Evolutionary conservation across 371 early-diverging fungal genomes (phyloP).

Genomic region (Mortierella sp.): DNA sequence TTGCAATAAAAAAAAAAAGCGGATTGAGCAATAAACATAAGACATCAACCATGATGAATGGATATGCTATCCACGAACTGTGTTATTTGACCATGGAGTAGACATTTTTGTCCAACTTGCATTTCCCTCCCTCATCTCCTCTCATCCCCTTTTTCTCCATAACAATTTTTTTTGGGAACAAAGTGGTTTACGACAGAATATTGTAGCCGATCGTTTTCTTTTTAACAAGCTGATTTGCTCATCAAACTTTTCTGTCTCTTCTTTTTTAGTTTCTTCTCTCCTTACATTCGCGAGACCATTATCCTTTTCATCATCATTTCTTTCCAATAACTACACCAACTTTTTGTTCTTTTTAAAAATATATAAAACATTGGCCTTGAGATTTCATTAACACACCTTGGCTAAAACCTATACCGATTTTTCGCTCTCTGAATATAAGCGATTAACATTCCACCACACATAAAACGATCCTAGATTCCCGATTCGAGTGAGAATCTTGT

Average conservation of each 20-base stretch:
- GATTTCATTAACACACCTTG: neutral
- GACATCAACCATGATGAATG: neutral
- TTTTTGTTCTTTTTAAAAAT: no score
- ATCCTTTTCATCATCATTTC: neutral
- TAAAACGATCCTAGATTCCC: no score
- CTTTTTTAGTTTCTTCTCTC: slow-evolving; percentile 3
- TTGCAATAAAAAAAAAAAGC: neutral
- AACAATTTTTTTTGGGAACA: neutral
- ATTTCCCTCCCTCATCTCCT: neutral
- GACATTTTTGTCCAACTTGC: neutral
- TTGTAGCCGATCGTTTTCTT: neutral
- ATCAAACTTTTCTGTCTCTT: neutral
- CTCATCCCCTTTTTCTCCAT: slow-evolving; percentile 4
- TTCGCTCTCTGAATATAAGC: no score
- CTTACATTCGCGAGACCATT: neutral
- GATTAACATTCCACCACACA: no score
- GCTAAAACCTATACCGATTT: no score
- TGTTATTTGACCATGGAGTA: neutral
- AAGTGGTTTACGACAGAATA: slow-evolving; percentile 1
- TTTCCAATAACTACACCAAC: slow-evolving; percentile 8
- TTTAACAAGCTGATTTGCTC: slow-evolving; percentile 5
- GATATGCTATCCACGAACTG: neutral
- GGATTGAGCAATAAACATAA: neutral
- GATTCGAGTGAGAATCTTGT: no score
- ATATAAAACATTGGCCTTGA: neutral